Evolutionary conservation across 352 stramenopile species (phyloP).

Genomic region (Pythium coloratum): DNA sequence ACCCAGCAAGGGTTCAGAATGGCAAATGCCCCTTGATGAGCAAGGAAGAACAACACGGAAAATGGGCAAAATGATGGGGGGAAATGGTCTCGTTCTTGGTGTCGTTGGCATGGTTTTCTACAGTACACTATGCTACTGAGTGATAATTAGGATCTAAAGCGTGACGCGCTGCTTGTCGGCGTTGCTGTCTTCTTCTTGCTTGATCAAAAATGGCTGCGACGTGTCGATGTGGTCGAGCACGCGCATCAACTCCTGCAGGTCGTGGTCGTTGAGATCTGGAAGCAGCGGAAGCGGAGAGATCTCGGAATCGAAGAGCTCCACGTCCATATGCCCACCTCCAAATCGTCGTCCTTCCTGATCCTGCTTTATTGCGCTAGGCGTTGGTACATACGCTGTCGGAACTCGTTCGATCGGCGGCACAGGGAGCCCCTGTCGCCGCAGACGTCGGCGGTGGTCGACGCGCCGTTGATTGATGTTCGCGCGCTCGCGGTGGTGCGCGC

Average conservation of each 20-base stretch:
- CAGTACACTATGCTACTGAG: slow-evolving; percentile 1
- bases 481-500: slow-evolving; percentile 58
- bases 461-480: slow-evolving; percentile 73
- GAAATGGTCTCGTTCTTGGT: not conserved
- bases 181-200: not conserved
- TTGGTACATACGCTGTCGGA: not conserved
- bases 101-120: not conserved
- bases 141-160: slow-evolving; percentile 1
- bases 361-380: not conserved
- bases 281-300: not conserved
- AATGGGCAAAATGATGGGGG: not conserved
- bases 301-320: not conserved
- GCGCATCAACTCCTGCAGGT: slow-evolving; percentile 4
- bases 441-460: slow-evolving; percentile 35
- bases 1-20: not conserved
- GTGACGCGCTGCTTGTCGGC: not conserved
- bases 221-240: slow-evolving; percentile 2
- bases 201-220: not conserved
- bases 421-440: not conserved
- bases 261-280: not conserved
- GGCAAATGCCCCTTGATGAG: not conserved
- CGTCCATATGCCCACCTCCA: not conserved
- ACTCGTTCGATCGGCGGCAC: slow-evolving; percentile 3
- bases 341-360: not conserved
- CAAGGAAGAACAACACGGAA: not conserved